Percentiles rank a stretch among this genome's conserved stretches.
These are phyloP conservation scores for Pseudonitzschia delicatissima DNA, from an alignment of 108 stramenopile genomes.

Conservation along the genomic window DNA sequence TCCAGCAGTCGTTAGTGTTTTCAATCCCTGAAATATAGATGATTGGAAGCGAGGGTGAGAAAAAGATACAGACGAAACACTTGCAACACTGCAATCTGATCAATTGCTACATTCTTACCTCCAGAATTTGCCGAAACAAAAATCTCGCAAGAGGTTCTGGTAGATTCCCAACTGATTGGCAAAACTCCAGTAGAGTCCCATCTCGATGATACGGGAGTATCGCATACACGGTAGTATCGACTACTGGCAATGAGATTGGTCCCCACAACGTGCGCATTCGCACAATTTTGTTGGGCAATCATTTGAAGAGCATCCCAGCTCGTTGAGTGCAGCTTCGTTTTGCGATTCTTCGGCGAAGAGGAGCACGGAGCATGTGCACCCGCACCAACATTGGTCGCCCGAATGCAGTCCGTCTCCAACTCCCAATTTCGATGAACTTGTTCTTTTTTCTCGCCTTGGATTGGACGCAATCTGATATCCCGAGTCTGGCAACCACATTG, in stretches of 20 bases:
- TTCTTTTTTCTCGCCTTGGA: background rate
- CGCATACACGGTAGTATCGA: conserved; percentile 5
- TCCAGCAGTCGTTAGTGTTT: conserved; percentile 43
- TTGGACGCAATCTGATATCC: conserved; percentile 11
- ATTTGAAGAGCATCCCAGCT: conserved; percentile 15
- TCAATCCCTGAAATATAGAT: conserved; percentile 42
- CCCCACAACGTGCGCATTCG: conserved; percentile 19
- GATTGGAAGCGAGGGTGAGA: background rate
- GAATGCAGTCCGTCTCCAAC: conserved; percentile 8
- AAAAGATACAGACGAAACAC: background rate
- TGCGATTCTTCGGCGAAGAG: background rate
- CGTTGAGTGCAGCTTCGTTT: background rate
- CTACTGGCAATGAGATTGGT: conserved; percentile 11
- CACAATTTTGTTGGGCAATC: conserved; percentile 4
- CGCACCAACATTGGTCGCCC: conserved; percentile 3
- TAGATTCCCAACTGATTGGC: conserved; percentile 17
- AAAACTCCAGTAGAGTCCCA: conserved; percentile 21
- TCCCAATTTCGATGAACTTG: conserved; percentile 16
- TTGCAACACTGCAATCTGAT: background rate
- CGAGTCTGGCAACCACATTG: no score
- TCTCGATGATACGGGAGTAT: conserved; percentile 30
- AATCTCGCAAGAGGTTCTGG: conserved; percentile 48
- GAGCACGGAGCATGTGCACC: conserved; percentile 10
- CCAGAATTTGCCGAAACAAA: conserved; percentile 59
- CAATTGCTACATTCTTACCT: conserved; percentile 28